Base-by-base conservation (phyloP, 1,284 basidiomycete genomes). In the Marasmius sp. region DNA sequence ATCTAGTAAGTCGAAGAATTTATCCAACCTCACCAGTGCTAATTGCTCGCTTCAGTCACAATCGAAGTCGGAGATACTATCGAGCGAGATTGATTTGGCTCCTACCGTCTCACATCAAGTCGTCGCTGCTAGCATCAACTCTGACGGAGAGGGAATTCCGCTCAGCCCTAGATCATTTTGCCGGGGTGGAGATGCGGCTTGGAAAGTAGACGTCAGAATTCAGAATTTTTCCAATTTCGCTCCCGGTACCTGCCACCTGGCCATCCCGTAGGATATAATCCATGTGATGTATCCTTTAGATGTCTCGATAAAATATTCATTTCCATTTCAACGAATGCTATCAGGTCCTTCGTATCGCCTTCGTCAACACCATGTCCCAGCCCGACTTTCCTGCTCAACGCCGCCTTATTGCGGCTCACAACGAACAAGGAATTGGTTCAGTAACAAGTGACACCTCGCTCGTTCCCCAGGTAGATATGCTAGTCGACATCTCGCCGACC, bases 161-260 rank as follows among this genome's bases (percentile, higher is more conserved):
- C 67, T 77, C 79, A 37, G 90, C 90, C 11, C 69, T 92, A 64
- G 89, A 92, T 71, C 82, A 87, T 68, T 92, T 84, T 73, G 79
- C 85, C 6, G 73, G 74, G 8, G 89, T 89, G 10, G 86, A 92
- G 74, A 89, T 91, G 81, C 85, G 90, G 45, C 81, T 90, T 57
- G 90, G 90, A 52, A 89, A 84, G 75, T 92, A 81, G 75, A 18
- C 20, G 60, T 62, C 37, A 16, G 7, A 27, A 7, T 22, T 16
- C 12, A 33, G n/a, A 36, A 37, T 38, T 14, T n/a, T 37, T 10
- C 34, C 33, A 14, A 12, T 54, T 54, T 16, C 34, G 12, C 12
- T 5, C 34, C 18, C 20, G 9, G 11, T 18, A 9, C 5, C 20
- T 33, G 36, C 34, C 34, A 34, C 14, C 27, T 34, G 50, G 27